These are phyloP conservation scores for Fusarium austroafricanum DNA, from an alignment of 2,329 filamentous ascomycete genomes.

Conservation along the genomic window DNA sequence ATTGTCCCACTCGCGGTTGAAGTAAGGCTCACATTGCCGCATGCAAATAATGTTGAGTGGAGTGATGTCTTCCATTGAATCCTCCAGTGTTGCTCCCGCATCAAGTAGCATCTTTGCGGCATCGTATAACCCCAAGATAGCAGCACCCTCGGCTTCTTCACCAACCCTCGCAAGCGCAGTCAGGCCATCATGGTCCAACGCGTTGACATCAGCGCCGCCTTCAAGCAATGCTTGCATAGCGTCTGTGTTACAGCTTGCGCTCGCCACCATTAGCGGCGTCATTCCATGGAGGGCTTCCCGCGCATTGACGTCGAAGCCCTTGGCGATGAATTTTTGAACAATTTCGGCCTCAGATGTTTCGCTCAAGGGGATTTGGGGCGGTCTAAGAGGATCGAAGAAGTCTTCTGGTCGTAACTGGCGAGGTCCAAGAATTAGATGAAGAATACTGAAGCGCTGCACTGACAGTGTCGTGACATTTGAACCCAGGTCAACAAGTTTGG, in stretches of 20 bases:
- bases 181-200: constrained; percentile 43
- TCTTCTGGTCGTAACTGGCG: constrained; percentile 39
- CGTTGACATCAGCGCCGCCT: constrained; percentile 43
- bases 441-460: constrained; percentile 44
- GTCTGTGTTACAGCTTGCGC: constrained; percentile 43
- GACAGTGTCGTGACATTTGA: constrained; percentile 41
- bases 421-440: constrained; percentile 45
- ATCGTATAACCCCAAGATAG: constrained; percentile 38
- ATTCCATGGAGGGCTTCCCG: constrained; percentile 44
- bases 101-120: constrained; percentile 44
- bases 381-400: constrained; percentile 27
- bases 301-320: constrained; percentile 45
- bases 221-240: constrained; percentile 43
- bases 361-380: constrained; percentile 13
- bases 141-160: constrained; percentile 42
- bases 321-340: constrained; percentile 42
- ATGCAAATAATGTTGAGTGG: constrained; percentile 44
- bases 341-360: constrained; percentile 42
- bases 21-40: constrained; percentile 41
- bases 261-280: constrained; percentile 46
- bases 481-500: constrained; percentile 43
- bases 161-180: constrained; percentile 42
- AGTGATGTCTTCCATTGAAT: constrained; percentile 40
- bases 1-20: constrained; percentile 41
- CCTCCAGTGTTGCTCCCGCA: constrained; percentile 38